Base-by-base conservation (phyloP, 2,329 filamentous ascomycete genomes). In the Rugonectria rugulosa region DNA sequence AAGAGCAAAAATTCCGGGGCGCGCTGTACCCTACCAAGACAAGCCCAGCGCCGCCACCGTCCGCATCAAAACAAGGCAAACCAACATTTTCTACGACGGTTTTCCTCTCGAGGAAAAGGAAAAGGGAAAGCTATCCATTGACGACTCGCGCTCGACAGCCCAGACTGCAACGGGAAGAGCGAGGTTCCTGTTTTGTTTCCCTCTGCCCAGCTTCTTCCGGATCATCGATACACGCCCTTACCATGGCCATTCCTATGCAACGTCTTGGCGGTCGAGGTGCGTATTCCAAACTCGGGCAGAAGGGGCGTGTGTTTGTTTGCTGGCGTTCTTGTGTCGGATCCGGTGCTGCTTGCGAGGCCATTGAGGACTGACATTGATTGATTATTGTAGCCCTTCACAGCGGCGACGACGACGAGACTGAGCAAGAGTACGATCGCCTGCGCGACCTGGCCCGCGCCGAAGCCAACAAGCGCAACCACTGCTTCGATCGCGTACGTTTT, bases 371-470 rank as follows among this genome's bases (percentile, higher is more conserved):
- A 64, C 57, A 21, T 31, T 53, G 36, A 26, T 15, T 43, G 42
- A 29, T 34, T 37, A 12, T 14, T n/a, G 38, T 71, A 93, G 91
- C 89, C 74, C 91, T 94, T 79, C 91, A 88, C 75, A 88, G 92
- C 72, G 82, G 81, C 56, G 81, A 87, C 64, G 85, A 84, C 70
- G 78, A 79, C 64, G 82, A 88, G 56, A 81, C 86, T 51, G 93
- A 98, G 79, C 86, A 82, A 65, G 93, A 98, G 77, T 98, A 98
- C 75, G 93, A 98, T 72, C 90, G 91, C 49, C 84, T 98, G 38
- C 91, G 95, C 68, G 88, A 89, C 65, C 82, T 93, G 15, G 95
- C 94, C 15, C 87, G 91, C 61, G 81, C 87, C 67, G 93, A 97
- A 80, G 91, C 89, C 55, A 79, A 81, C 46, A 91, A 95, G 78